Conservation (phyloP, 768 basidiomycete genomes). For the Steccherinum ochraceum region DNA sequence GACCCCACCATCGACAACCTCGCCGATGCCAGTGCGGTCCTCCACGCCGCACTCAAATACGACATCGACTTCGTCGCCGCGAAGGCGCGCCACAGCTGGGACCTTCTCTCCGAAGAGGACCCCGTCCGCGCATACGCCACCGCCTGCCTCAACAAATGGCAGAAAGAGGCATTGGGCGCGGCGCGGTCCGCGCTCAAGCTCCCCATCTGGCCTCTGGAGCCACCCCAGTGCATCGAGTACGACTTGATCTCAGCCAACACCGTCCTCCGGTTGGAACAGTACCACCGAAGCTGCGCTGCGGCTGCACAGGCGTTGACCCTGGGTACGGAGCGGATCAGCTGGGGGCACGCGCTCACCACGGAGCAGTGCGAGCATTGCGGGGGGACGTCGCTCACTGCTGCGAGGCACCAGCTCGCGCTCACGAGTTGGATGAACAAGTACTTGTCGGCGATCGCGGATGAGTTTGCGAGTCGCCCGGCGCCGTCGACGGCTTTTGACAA, state of each 20-base stretch:
- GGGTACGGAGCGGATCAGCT: not conserved
- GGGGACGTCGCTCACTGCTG: not conserved
- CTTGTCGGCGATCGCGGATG: not conserved
- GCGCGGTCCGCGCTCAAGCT: conserved; percentile 4
- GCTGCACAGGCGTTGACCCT: not conserved
- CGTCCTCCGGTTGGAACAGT: conserved; percentile 3
- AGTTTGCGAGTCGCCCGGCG: conserved; percentile 1
- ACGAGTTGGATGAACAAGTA: conserved; percentile 5
- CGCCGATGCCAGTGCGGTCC: conserved; percentile 1
- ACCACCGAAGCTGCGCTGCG: conserved; percentile 8
- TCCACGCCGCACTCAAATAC: conserved; percentile 10
- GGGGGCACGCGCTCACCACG: not conserved
- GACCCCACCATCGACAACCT: conserved; percentile 1
- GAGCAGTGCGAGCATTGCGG: conserved; percentile 1
- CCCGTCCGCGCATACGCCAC: conserved; percentile 11
- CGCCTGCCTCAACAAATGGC: conserved; percentile 7
- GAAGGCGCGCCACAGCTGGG: conserved; percentile 1
- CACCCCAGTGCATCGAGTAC: conserved; percentile 8
- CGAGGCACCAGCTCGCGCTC: not conserved
- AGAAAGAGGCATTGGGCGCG: conserved; percentile 4
- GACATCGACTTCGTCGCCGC: conserved; percentile 4
- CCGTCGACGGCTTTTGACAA: not conserved
- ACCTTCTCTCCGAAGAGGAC: not conserved
- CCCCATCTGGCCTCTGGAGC: conserved; percentile 10
- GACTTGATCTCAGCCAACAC: conserved; percentile 7